A percentile compares a stretch with the other conserved stretches of the same genome.
Conservation (phyloP, 371 early-diverging fungal genomes). For the Mortierella sp. region DNA sequence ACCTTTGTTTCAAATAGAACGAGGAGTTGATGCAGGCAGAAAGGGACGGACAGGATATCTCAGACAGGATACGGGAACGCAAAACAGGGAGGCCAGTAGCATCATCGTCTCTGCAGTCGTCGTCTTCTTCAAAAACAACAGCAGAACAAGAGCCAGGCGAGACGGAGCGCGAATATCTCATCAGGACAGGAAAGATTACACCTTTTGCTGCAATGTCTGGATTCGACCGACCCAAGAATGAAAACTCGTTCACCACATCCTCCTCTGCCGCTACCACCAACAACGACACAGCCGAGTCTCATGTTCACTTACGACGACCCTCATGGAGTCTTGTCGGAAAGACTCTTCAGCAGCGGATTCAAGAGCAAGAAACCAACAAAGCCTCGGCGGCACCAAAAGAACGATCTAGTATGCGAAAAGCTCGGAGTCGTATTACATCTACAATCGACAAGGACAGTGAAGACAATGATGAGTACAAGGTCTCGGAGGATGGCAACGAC, state of each 20-base stretch:
- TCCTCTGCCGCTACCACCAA: background rate
- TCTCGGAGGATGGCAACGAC: conserved; percentile 28
- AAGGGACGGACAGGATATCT: conserved; percentile 65
- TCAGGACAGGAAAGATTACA: conserved; percentile 84
- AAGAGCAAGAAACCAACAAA: background rate
- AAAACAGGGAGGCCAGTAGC: conserved; percentile 22
- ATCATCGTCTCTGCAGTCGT: background rate
- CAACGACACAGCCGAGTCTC: conserved; percentile 16
- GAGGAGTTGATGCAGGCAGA: conserved; percentile 58
- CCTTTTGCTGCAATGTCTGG: conserved; percentile 73
- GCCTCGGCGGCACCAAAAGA: conserved; percentile 15
- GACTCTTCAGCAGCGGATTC: background rate
- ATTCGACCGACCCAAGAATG: conserved; percentile 37
- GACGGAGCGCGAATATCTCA: conserved; percentile 73
- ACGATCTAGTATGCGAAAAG: conserved; percentile 50
- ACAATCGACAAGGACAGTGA: conserved; percentile 19
- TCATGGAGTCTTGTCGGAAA: conserved; percentile 46
- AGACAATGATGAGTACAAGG: conserved; percentile 30
- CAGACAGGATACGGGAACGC: conserved; percentile 57
- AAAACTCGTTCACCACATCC: conserved; percentile 10
- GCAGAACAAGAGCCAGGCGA: conserved; percentile 60
- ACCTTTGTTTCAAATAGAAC: conserved; percentile 35
- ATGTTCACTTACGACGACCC: conserved; percentile 46
- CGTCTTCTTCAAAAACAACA: conserved; percentile 14
- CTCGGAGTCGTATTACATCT: conserved; percentile 20